Evolutionary conservation across 1,284 basidiomycete species (phyloP).

Genomic region (Boletus sp.): DNA sequence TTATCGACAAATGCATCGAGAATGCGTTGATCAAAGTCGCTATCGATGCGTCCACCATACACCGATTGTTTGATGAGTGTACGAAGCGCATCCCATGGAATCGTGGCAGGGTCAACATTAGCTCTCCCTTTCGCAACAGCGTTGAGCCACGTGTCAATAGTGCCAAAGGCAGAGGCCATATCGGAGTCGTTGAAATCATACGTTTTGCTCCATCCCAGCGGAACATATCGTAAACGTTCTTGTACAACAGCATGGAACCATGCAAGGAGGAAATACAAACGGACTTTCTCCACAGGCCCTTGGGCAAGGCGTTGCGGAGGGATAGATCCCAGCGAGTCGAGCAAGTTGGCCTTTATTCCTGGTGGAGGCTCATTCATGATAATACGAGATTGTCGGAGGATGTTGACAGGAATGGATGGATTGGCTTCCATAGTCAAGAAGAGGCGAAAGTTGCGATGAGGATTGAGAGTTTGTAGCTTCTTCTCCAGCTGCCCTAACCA

Average conservation of each 20-base stretch:
- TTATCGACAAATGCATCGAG: constrained; percentile 89
- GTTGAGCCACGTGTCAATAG: constrained; percentile 87
- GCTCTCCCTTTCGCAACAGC: constrained; percentile 79
- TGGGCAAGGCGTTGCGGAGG: constrained; percentile 63
- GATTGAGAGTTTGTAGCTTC: constrained; percentile 88
- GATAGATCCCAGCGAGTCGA: constrained; percentile 85
- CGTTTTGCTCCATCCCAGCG: constrained; percentile 91
- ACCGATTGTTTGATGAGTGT: constrained; percentile 92
- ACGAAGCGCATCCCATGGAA: constrained; percentile 91
- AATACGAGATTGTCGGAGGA: constrained; percentile 89
- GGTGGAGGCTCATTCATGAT: constrained; percentile 98
- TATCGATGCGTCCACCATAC: constrained; percentile 91
- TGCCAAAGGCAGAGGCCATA: constrained; percentile 86
- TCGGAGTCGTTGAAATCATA: constrained; percentile 99
- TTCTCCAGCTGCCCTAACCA: constrained; percentile 96
- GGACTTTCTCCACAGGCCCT: constrained; percentile 88
- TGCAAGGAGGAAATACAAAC: constrained; percentile 91
- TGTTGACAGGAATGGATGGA: constrained; percentile 89
- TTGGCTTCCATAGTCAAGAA: constrained; percentile 98
- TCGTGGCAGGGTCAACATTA: constrained; percentile 84
- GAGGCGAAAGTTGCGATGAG: constrained; percentile 86
- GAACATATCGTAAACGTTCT: constrained; percentile 91
- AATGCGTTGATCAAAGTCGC: constrained; percentile 88
- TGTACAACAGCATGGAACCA: constrained; percentile 98
- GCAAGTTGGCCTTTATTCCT: constrained; percentile 90